Evolutionary conservation across 106 monocot genomes (phyloP), one percentile per base, ranked within the genome.

Genomic region (Dioscorea alata): DNA sequence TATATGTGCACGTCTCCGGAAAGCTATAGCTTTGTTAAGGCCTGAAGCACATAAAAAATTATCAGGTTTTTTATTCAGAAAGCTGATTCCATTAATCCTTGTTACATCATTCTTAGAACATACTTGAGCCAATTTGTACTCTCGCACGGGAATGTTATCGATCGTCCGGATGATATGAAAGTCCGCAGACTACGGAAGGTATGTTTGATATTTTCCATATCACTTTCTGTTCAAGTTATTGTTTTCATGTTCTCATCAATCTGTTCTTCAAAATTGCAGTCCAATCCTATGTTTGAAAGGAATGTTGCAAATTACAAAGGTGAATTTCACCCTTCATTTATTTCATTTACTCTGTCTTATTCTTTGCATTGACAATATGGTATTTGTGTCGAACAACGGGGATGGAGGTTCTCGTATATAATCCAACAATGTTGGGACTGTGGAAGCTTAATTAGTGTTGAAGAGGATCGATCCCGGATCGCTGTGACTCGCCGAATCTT

Each of bases 401-500:
- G 13, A 85, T 99, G 81, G 89, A 99, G 81, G 61, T 99, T 48
- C 87, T 99, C 15, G 67, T 71, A 21, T 60, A 22, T 80, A 20
- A 20, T 61, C 61, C 13, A 86, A 89, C 63, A 85, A 88, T 59
- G 48, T 81, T 71, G 94, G 94, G 14, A 69, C 71, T 50, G 67
- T 54, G 8, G 92, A 97, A 49, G 69, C 92, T 16, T 89, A 81
- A 64, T 18, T 97, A 69, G 79, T 92, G 8, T 59, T 97, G 64
- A 92, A 85, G 68, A 86, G 89, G 57, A 84, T 89, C 19, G 97
- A 97, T 73, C 97, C 92, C 17, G 97, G 89, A 0, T 79, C 92
- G 73, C 73, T 99, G 32, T 92, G 97, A 92, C 92, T 99, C 22
- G 92, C 85, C 13, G 90, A 90, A 59, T 87, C 92, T 34, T 82